A percentile compares a stretch with the other conserved stretches of the same genome.
Conservation (phyloP, 257 asterid genomes). For the Haberlea rhodopensis region DNA sequence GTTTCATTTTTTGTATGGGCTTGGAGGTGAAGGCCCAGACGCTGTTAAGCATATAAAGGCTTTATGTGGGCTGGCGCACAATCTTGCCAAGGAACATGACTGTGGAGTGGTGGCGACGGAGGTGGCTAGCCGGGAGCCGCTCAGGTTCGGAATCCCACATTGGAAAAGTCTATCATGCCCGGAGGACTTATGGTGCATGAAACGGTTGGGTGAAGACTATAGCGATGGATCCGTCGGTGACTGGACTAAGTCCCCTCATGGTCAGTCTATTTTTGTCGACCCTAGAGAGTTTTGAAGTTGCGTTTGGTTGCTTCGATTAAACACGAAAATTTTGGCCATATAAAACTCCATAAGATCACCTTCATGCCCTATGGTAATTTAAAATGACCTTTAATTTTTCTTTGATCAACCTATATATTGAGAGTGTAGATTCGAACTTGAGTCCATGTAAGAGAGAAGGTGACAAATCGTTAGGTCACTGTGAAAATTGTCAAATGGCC, state of each 20-base stretch:
- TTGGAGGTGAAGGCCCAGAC: conserved; percentile 83
- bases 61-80: conserved; percentile 60
- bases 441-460: no score
- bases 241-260: conserved; percentile 85
- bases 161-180: conserved; percentile 85
- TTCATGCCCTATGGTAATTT: background rate
- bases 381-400: background rate
- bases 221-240: conserved; percentile 79
- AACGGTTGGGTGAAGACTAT: conserved; percentile 66
- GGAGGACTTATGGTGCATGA: conserved; percentile 89
- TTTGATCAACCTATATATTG: no score
- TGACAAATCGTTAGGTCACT: no score
- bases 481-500: no score
- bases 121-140: conserved; percentile 66
- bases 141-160: conserved; percentile 64
- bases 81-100: conserved; percentile 54
- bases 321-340: conserved; percentile 15
- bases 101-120: conserved; percentile 92
- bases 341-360: background rate
- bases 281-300: conserved; percentile 67
- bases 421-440: no score
- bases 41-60: conserved; percentile 32
- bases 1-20: conserved; percentile 78
- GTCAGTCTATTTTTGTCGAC: conserved; percentile 80
- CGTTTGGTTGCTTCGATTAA: conserved; percentile 11